Percentiles rank a stretch among this genome's conserved stretches.
These are phyloP conservation scores for Diaporthe sp. DNA, from an alignment of 2,329 filamentous ascomycete species.

Conservation along the genomic window DNA sequence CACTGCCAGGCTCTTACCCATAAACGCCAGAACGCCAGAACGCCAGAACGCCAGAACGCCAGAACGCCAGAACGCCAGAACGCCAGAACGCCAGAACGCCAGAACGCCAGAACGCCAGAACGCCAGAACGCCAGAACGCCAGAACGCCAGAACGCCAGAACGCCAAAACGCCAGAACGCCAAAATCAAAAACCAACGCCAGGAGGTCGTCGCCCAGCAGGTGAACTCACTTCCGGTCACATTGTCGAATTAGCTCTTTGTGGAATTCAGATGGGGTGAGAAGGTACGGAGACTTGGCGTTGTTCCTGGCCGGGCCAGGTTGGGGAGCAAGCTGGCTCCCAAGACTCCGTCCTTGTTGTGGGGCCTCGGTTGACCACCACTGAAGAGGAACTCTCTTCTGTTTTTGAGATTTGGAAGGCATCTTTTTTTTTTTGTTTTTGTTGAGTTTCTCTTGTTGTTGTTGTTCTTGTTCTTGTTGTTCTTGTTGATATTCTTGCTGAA, in stretches of 20 bases:
- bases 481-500: neutral
- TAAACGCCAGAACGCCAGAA: no score
- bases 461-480: neutral
- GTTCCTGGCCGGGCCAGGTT: neutral
- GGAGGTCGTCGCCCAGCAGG: no score
- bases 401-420: conserved; percentile 12
- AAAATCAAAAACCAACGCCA: no score
- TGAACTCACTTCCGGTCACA: neutral
- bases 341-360: neutral
- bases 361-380: conserved; percentile 6
- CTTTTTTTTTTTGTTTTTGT: neutral
- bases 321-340: neutral
- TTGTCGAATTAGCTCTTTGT: neutral
- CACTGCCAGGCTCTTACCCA: no score
- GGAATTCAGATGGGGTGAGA: neutral
- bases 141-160: no score
- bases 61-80: no score
- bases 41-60: no score
- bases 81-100: no score
- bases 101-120: no score
- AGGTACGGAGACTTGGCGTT: neutral
- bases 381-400: neutral
- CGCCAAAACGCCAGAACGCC: no score
- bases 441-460: no score
- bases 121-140: no score